A percentile compares a stretch with the other conserved stretches of the same genome.
phyloP scores from a whole-genome alignment of 169 alveolate species.

The Plasmodium sp. region DNA sequence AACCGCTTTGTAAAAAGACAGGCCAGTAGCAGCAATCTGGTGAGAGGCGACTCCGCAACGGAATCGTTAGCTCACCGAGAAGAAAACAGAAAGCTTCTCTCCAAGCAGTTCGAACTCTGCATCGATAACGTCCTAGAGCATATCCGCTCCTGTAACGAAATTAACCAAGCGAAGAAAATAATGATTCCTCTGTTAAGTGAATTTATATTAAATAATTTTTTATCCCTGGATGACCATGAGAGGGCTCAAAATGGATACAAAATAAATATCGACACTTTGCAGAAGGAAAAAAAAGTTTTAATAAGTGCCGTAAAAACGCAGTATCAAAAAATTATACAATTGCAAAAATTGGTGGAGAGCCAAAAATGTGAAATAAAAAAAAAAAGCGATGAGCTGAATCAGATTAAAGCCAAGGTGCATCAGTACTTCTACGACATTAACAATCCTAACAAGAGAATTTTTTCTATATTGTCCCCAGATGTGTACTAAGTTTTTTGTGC shows the following conservation, averaged over 20 bases:
- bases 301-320: conserved; percentile 71
- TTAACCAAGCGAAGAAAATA: conserved; percentile 45
- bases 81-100: neutral
- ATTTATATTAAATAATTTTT: conserved; percentile 44
- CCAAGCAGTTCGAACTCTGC: conserved; percentile 21
- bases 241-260: conserved; percentile 2
- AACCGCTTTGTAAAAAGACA: neutral
- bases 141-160: conserved; percentile 45
- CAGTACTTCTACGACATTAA: conserved; percentile 66
- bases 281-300: conserved; percentile 60
- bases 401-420: conserved; percentile 71
- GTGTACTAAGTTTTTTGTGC: conserved; percentile 6
- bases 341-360: conserved; percentile 41
- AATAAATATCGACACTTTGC: conserved; percentile 19
- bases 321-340: conserved; percentile 42
- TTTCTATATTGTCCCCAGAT: conserved; percentile 54
- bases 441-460: conserved; percentile 42
- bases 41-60: neutral
- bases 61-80: neutral
- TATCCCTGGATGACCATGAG: neutral
- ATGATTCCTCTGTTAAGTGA: conserved; percentile 52
- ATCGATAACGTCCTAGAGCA: conserved; percentile 34
- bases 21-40: neutral
- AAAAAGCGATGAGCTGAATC: conserved; percentile 65
- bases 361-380: conserved; percentile 68